Evolutionary conservation across 768 basidiomycete genomes (phyloP), one percentile per base, ranked within the genome.

Genomic region (Phaffia tasmanica): DNA sequence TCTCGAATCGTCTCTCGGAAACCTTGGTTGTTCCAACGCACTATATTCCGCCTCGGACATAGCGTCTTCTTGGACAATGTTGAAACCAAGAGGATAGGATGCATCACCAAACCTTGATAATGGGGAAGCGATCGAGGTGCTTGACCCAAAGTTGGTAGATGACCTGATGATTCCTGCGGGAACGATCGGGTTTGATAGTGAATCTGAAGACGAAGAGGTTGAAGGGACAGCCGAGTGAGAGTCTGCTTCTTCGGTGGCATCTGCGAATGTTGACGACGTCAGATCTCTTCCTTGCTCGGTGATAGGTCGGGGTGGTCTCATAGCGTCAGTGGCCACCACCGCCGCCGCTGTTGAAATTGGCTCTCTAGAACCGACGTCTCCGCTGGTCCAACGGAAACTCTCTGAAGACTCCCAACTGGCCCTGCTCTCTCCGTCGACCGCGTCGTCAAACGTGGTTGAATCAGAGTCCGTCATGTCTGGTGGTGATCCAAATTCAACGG

Each of bases 211-310:
- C 59, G 25, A 46, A 9, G 32, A 49, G 47, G 47, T 29, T 61
- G 59, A 4, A 48, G 42, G 4, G 25, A 25, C 59, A 49, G 50
- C 59, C 50, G 59, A 11, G 23, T 42, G 19, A 42, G 32, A 19
- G 62, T 63, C 32, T n/a, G n/a, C n/a, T n/a, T n/a, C n/a, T n/a
- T n/a, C n/a, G n/a, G 62, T 30, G 19, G 62, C 62, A 32, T 63
- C 62, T 32, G 62, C 62, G 47, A 63, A 63, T 6, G 23, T 27
- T 19, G 62, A 63, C 4, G 62, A 63, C 23, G 54, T 23, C 9
- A 56, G n/a, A n/a, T n/a, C n/a, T n/a, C n/a, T n/a, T n/a, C n/a
- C n/a, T n/a, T n/a, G n/a, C n/a, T n/a, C n/a, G n/a, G n/a, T n/a
- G n/a, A n/a, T n/a, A 11, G 9, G 9, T 9, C 11, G 14, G 54